Percentiles rank a stretch among this genome's conserved stretches.
Conservation (phyloP, 306 rosid species). For the Prunus mongolica region DNA sequence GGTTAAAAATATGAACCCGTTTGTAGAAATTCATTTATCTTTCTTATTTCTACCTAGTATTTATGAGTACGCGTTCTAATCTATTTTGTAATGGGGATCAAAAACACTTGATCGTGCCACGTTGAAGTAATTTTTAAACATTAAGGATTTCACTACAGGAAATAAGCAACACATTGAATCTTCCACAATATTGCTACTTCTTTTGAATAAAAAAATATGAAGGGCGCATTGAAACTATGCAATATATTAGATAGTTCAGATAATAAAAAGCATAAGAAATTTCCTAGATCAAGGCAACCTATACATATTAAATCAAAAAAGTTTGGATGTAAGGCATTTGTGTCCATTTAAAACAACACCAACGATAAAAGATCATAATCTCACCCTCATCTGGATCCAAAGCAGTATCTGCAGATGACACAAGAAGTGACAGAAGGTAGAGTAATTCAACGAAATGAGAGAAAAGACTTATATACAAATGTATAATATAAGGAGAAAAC, state of each 20-base stretch:
- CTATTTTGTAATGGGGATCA: neutral
- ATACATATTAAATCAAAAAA: neutral
- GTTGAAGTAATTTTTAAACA: neutral
- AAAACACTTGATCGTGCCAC: neutral
- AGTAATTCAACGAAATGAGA: slow-evolving; percentile 5
- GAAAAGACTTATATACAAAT: neutral
- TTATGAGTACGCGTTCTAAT: neutral
- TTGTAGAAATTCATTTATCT: neutral
- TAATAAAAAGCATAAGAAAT: neutral
- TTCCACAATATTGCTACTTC: neutral
- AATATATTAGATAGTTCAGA: neutral
- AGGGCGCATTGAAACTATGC: neutral
- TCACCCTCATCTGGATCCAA: slow-evolving; percentile 87
- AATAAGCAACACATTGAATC: neutral
- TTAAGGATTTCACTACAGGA: neutral
- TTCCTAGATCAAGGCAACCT: neutral
- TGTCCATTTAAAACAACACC: neutral
- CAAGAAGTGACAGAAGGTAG: slow-evolving; percentile 31
- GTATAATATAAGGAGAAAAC: neutral
- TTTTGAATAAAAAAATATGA: neutral
- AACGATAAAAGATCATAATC: slow-evolving; percentile 13
- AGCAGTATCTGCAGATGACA: slow-evolving; percentile 51
- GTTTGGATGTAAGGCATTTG: neutral
- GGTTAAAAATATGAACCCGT: neutral
- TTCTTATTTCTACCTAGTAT: neutral